Evolutionary conservation across 1,284 basidiomycete species (phyloP), one percentile per base, ranked within the genome.

Genomic region (Moniliella sp.): DNA sequence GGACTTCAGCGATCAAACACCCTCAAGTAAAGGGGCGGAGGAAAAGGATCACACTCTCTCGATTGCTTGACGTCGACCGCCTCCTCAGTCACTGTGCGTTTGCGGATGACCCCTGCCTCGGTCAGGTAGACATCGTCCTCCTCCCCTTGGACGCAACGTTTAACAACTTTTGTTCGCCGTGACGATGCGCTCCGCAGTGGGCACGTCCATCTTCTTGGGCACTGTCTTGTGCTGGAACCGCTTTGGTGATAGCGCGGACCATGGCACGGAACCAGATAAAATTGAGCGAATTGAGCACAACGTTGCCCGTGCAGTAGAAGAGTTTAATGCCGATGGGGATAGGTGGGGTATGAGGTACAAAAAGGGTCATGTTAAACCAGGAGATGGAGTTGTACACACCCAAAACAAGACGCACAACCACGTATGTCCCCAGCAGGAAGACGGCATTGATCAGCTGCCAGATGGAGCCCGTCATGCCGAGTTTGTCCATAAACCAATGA

Each of bases 401-500:
- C 16, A 51, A 56, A n/a, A 51, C 43, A 10, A 63, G 33, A 4
- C 62, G 46, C 10, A 56, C 59, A 3, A 42, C 40, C 18, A 63
- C 40, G 39, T 62, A 63, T 4, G 54, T 37, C 5, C 33, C 30
- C 9, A 61, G 44, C 10, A 61, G 40, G 36, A 55, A 56, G 29
- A 43, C 25, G 21, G 58, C 58, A 38, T 63, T 63, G 35, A 62
- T 37, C 19, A 63, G 42, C 39, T 63, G 62, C 16, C 36, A 25
- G 14, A 36, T 40, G n/a, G 48, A 50, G 0, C 62, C 62, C 1
- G 61, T 63, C 41, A 50, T 51, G 30, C 55, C 48, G 23, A 57
- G 45, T 36, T 63, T 63, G 52, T 63, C 62, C 21, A 61, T 36
- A 41, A 60, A 61, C 62, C 62, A 63, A 40, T 63, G 62, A n/a